These are phyloP conservation scores for Diaporthe ampelina DNA, from an alignment of 2,329 filamentous ascomycete genomes.

Conservation along the genomic window DNA sequence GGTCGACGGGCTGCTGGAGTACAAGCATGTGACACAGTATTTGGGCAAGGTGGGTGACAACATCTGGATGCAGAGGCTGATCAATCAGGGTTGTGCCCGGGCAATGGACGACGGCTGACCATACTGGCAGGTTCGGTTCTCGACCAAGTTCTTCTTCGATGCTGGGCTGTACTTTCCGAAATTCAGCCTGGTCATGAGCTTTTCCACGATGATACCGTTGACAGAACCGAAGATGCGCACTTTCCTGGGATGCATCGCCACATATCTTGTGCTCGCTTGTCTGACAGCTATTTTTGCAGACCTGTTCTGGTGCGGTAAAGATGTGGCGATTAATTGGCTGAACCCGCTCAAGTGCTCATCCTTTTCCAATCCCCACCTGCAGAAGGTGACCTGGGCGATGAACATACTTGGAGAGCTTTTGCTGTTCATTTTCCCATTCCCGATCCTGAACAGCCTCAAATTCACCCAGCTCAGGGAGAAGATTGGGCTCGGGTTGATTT, in stretches of 20 bases:
- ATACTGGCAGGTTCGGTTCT: constrained; percentile 35
- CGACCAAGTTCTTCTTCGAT: constrained; percentile 40
- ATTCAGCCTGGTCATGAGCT: constrained; percentile 37
- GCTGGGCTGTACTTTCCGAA: constrained; percentile 42
- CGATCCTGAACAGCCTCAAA: constrained; percentile 35
- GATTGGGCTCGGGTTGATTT: constrained; percentile 32
- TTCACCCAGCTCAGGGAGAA: constrained; percentile 33
- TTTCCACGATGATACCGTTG: constrained; percentile 38
- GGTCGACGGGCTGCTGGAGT: constrained; percentile 15
- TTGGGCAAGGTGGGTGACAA: constrained; percentile 10
- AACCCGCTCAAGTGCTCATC: constrained; percentile 33
- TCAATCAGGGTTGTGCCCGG: background rate
- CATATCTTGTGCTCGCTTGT: constrained; percentile 21
- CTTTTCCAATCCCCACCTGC: constrained; percentile 29
- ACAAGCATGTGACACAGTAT: constrained; percentile 8
- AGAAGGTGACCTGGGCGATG: constrained; percentile 11
- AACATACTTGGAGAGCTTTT: constrained; percentile 1
- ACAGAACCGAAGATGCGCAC: constrained; percentile 27
- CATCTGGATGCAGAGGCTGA: no score
- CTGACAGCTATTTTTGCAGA: constrained; percentile 13
- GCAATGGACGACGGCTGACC: background rate
- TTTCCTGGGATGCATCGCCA: constrained; percentile 18
- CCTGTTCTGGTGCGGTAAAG: constrained; percentile 24
- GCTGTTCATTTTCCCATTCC: constrained; percentile 38
- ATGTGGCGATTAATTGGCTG: constrained; percentile 28